Evolutionary conservation across 495 filamentous ascomycete genomes (phyloP).

Genomic region (Podospora pseudoanserina): DNA sequence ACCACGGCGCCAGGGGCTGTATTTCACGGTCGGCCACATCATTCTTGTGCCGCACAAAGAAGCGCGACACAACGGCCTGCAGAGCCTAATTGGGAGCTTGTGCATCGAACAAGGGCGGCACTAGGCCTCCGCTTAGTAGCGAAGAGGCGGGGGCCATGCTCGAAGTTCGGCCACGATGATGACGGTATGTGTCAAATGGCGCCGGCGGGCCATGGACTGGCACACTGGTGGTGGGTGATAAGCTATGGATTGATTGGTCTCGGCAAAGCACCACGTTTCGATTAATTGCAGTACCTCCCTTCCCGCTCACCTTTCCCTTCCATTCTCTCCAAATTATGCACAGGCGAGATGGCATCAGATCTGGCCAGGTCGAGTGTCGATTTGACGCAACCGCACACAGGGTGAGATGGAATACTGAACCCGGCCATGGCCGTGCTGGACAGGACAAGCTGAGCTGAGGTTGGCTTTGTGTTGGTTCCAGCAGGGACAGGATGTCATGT

Average conservation of each 20-base stretch:
- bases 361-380: neutral
- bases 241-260: conserved; percentile 4
- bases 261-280: conserved; percentile 6
- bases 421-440: too few species aligned
- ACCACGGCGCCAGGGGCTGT: neutral
- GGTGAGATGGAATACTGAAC: too few species aligned
- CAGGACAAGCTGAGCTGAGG: neutral
- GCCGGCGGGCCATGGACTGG: conserved; percentile 7
- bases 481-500: conserved; percentile 1
- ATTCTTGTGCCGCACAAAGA: conserved; percentile 3
- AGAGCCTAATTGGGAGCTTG: conserved; percentile 6
- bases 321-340: conserved; percentile 1
- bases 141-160: neutral
- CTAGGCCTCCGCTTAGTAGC: neutral
- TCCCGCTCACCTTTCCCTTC: conserved; percentile 2
- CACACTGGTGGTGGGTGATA: neutral
- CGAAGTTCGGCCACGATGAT: conserved; percentile 12
- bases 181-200: conserved; percentile 23
- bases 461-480: neutral
- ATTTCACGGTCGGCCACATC: conserved; percentile 1
- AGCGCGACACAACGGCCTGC: conserved; percentile 9
- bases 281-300: conserved; percentile 11
- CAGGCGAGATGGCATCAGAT: neutral
- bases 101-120: neutral
- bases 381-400: neutral